Base-by-base conservation (phyloP, 1,284 basidiomycete species). In the Anthracocystis walkeri region DNA sequence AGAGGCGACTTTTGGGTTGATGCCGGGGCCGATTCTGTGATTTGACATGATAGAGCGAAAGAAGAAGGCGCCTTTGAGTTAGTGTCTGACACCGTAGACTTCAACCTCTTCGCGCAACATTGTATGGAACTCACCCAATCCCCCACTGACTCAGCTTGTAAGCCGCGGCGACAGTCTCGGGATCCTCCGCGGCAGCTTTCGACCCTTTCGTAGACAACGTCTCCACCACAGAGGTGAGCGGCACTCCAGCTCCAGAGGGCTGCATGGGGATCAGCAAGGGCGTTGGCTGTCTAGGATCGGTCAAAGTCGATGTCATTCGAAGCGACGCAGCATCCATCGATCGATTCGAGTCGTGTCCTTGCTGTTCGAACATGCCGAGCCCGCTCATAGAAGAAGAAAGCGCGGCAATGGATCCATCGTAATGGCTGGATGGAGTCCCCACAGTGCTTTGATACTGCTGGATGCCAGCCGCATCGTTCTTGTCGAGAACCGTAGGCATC, bases 11-110 rank as follows among this genome's bases (percentile, higher is more conserved):
- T 78, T 73, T 0, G 79, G 79, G 29, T 81, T 81, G 62, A 80
- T 69, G 4, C 79, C 79, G 7, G 79, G 76, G 12, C 79, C 79
- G 42, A 81, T 69, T 3, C 73, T 75, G 49, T 4, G 11, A n/a
- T 35, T 7, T 16, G 20, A 3, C 8, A 16, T 23, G 8, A 1
- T 12, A 5, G 0, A 55, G 38, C 7, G 14, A 46, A 18, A 5
- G 7, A 27, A 10, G 25, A 31, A n/a, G n/a, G n/a, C n/a, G n/a
- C n/a, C 7, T 14, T 14, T 16, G 33, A 18, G 44, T 56, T 31
- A 46, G 20, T n/a, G n/a, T n/a, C n/a, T 31, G n/a, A 20, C 16
- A 25, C 25, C 16, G 6, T 8, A 10, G 23, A 45, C 8, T 7
- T 25, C 11, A 11, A 29, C 21, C 11, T 7, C 21, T 25, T 12